phyloP scores from a whole-genome alignment of 169 alveolate genomes.

The Eimeria acervulina region DNA sequence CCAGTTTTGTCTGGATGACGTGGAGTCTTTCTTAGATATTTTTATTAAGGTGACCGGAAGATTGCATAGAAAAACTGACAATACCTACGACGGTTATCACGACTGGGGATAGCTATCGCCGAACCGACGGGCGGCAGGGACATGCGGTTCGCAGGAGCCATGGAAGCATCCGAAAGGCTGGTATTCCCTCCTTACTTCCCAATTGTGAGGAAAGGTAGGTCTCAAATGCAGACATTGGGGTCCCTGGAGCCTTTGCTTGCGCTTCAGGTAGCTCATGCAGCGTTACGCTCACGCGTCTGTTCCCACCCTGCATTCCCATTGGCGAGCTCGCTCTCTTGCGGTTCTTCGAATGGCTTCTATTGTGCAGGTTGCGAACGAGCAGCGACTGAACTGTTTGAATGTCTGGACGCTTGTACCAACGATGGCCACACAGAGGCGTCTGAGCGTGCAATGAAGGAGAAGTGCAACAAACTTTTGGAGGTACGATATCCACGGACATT shows the following conservation, averaged over 20 bases:
- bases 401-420: conserved; percentile 20
- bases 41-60: neutral
- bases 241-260: neutral
- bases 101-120: neutral
- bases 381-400: conserved; percentile 18
- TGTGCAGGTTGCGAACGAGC: conserved; percentile 57
- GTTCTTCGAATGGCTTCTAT: neutral
- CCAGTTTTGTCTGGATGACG: neutral
- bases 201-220: conserved; percentile 61
- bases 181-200: conserved; percentile 67
- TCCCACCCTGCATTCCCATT: neutral
- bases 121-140: neutral
- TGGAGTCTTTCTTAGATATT: neutral
- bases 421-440: conserved; percentile 19
- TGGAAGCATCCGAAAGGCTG: neutral
- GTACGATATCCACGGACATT: neutral
- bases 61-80: neutral
- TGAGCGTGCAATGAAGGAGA: neutral
- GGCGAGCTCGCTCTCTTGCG: neutral
- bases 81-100: neutral
- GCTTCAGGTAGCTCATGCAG: neutral
- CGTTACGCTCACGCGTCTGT: neutral
- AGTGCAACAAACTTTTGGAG: conserved; percentile 42
- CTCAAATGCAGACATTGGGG: neutral
- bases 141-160: neutral